Conservation (phyloP, 1,284 basidiomycete species). For the Puccinia horiana region DNA sequence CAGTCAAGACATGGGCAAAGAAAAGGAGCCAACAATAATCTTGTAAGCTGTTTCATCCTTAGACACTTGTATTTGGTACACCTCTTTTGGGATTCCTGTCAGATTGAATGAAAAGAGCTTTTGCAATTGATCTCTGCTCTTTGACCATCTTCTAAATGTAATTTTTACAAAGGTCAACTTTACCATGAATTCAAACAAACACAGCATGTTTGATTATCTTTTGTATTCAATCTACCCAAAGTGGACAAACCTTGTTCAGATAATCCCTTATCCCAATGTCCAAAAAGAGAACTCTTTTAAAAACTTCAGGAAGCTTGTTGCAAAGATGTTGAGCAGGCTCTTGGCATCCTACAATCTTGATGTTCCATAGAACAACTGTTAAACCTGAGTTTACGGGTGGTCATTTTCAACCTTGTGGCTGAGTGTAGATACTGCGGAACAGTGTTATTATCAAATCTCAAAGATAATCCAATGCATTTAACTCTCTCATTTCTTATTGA, state of each 20-base stretch:
- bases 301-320: conserved; percentile 7
- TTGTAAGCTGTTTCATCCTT: neutral
- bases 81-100: too few relatives aligned
- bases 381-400: too few relatives aligned
- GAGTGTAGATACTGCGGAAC: too few relatives aligned
- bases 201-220: neutral
- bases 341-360: conserved; percentile 22
- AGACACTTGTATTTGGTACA: neutral
- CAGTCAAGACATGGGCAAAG: neutral
- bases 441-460: too few relatives aligned
- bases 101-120: neutral
- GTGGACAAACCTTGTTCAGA: neutral
- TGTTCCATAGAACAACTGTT: too few relatives aligned
- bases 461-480: too few relatives aligned
- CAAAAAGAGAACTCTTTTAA: neutral
- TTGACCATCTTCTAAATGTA: neutral
- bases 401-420: too few relatives aligned
- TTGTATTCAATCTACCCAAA: neutral
- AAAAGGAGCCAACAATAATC: conserved; percentile 6
- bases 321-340: neutral
- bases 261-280: neutral
- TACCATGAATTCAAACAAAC: neutral
- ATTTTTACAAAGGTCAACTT: neutral
- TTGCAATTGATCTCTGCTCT: neutral
- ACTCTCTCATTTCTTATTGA: too few relatives aligned